Evolutionary conservation across 177 flowering plant species (phyloP).

Genomic region (Vitis hybrid): DNA sequence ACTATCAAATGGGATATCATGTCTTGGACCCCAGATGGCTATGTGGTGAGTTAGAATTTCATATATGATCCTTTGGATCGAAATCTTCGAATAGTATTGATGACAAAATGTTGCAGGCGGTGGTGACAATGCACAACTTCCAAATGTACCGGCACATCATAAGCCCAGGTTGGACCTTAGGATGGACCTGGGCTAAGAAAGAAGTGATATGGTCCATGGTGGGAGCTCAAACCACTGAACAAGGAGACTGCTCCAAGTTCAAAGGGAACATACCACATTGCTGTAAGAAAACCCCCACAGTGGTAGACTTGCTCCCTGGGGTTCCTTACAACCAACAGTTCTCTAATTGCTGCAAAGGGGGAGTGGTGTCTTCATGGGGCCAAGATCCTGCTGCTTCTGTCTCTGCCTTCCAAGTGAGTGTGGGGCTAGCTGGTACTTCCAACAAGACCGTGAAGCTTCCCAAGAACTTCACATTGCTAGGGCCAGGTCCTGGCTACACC

Average conservation of each 20-base stretch:
- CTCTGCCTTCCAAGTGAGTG: conserved; percentile 55
- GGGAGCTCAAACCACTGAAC: conserved; percentile 61
- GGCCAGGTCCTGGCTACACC: conserved; percentile 65
- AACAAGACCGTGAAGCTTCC: conserved; percentile 64
- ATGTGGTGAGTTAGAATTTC: conserved; percentile 43
- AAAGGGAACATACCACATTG: conserved; percentile 59
- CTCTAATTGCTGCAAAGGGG: conserved; percentile 64
- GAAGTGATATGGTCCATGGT: conserved; percentile 62
- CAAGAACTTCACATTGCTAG: conserved; percentile 50
- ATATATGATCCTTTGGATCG: no score
- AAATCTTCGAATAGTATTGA: background rate
- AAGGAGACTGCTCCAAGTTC: conserved; percentile 69
- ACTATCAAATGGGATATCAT: conserved; percentile 68
- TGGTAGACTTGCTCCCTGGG: conserved; percentile 58
- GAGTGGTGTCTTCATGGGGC: conserved; percentile 56
- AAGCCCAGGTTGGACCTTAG: conserved; percentile 59
- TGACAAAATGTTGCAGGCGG: conserved; percentile 29
- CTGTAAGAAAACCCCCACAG: conserved; percentile 49
- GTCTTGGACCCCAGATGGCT: conserved; percentile 75
- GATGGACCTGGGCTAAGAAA: conserved; percentile 67
- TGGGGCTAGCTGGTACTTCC: conserved; percentile 49
- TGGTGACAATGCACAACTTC: conserved; percentile 52
- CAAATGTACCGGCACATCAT: conserved; percentile 56
- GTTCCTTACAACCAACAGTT: conserved; percentile 63
- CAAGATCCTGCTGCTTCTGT: conserved; percentile 52